phyloP scores from a whole-genome alignment of 352 stramenopile species.

The Pythium insidiosum region DNA sequence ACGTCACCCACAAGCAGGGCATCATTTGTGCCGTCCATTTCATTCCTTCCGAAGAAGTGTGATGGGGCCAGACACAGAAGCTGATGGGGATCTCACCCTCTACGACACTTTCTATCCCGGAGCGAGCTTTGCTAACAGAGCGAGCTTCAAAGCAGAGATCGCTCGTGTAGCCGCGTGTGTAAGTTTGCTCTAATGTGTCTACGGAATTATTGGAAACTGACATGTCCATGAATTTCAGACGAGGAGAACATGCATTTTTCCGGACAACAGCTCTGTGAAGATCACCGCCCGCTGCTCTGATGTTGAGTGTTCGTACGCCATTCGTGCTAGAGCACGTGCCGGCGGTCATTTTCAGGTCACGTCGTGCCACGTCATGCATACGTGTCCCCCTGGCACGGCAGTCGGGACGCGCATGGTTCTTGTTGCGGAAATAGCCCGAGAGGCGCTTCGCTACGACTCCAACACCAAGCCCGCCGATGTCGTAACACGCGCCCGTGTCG shows the following conservation, averaged over 20 bases:
- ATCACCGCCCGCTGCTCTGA: background rate
- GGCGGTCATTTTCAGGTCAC: background rate
- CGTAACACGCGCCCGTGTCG: background rate
- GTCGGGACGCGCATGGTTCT: background rate
- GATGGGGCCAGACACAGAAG: no score
- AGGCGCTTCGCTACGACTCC: background rate
- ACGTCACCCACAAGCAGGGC: no score
- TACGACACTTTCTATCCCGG: no score
- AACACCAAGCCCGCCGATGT: background rate
- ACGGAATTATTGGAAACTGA: no score
- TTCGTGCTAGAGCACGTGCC: background rate
- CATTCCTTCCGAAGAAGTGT: no score
- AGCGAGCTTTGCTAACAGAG: no score
- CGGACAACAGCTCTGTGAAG: background rate
- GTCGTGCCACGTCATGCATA: conserved; percentile 1
- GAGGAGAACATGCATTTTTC: background rate
- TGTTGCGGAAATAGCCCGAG: background rate
- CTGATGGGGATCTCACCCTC: no score
- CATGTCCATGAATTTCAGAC: no score
- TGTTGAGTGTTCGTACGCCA: background rate
- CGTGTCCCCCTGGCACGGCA: background rate
- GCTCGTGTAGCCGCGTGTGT: no score
- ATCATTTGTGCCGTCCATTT: no score
- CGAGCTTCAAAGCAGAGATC: no score
- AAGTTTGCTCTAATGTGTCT: no score